These are phyloP conservation scores for Amylocarpus encephaloides DNA, from an alignment of 2,329 filamentous ascomycete genomes.

Conservation along the genomic window DNA sequence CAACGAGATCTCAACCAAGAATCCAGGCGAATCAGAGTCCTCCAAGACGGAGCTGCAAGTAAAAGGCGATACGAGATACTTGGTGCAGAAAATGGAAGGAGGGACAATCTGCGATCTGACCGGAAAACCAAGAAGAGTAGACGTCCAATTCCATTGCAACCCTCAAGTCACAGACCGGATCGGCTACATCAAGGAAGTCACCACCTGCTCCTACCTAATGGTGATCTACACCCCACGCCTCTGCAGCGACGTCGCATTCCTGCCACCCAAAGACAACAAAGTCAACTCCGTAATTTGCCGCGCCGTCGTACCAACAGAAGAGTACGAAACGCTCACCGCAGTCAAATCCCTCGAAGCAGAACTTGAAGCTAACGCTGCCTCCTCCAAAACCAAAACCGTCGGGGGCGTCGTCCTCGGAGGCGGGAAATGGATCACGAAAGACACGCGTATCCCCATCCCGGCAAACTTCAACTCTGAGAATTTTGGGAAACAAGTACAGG, in stretches of 20 bases:
- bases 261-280: conserved; percentile 58
- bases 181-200: conserved; percentile 66
- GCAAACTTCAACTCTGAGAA: conserved; percentile 45
- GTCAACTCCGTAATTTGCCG: conserved; percentile 57
- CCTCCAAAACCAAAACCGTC: conserved; percentile 35
- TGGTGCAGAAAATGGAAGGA: conserved; percentile 60
- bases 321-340: conserved; percentile 26
- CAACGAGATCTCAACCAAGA: conserved; percentile 25
- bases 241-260: conserved; percentile 70
- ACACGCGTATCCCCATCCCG: conserved; percentile 27
- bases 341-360: conserved; percentile 34
- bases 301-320: conserved; percentile 47
- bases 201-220: conserved; percentile 68
- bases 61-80: conserved; percentile 59
- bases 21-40: conserved; percentile 23
- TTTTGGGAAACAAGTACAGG: conserved; percentile 40
- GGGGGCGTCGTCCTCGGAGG: conserved; percentile 27
- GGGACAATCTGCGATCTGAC: conserved; percentile 67
- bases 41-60: conserved; percentile 50
- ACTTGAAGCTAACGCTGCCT: conserved; percentile 10
- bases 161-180: conserved; percentile 59
- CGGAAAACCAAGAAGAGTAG: conserved; percentile 59
- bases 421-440: conserved; percentile 28
- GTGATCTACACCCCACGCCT: conserved; percentile 66
- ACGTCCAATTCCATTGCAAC: conserved; percentile 57